Evolutionary conservation across 495 filamentous ascomycete species (phyloP).

Genomic region (Terfezia claveryi): DNA sequence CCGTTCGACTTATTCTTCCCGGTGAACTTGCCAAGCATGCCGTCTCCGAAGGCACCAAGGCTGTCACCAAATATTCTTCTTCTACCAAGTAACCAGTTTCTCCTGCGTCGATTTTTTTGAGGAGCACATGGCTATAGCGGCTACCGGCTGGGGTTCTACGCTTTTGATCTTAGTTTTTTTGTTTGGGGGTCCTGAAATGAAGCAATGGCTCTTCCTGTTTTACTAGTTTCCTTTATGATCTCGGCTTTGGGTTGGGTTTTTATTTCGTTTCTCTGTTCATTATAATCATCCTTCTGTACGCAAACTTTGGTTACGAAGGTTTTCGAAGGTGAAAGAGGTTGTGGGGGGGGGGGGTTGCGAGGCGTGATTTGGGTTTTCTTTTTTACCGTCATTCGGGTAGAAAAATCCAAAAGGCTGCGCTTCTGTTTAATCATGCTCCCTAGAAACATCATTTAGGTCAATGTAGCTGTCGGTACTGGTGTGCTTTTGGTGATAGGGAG

Average conservation of each 20-base stretch:
- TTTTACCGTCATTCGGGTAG: no score
- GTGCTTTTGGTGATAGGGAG: no score
- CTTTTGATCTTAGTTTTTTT: background rate
- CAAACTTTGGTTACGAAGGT: no score
- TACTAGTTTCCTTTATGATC: background rate
- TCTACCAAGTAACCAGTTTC: constrained; percentile 76
- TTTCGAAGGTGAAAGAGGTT: no score
- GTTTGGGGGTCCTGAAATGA: background rate
- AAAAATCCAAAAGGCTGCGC: no score
- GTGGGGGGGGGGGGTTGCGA: no score
- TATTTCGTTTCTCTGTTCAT: background rate
- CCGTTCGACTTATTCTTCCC: constrained; percentile 89
- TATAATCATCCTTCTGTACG: background rate
- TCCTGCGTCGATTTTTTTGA: constrained; percentile 9
- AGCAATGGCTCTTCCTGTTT: background rate
- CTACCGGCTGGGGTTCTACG: background rate
- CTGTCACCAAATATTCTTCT: constrained; percentile 98
- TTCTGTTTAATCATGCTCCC: no score
- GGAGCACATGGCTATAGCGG: background rate
- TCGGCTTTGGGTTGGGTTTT: background rate
- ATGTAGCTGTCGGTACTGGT: no score
- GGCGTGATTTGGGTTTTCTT: no score
- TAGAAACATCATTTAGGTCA: no score
- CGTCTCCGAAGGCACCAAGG: constrained; percentile 98
- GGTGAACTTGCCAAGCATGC: constrained; percentile 99